Evolutionary conservation across 164 flowering plant species (phyloP).

Genomic region (Paratinospora sagittata): DNA sequence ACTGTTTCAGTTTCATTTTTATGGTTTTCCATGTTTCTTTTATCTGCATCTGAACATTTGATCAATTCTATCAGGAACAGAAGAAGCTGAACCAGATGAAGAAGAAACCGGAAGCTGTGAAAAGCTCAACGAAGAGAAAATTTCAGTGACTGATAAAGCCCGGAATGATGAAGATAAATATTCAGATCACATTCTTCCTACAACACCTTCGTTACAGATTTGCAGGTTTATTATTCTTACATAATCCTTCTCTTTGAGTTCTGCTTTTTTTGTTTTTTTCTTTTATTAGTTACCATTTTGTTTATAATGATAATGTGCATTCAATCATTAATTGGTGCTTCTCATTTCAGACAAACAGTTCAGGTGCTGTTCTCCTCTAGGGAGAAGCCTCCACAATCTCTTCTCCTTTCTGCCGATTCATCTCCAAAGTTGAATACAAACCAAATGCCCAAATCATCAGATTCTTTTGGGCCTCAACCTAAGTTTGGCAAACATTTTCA

Average conservation of each 20-base stretch:
- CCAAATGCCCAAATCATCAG: slow-evolving; percentile 30
- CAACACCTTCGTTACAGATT: slow-evolving; percentile 35
- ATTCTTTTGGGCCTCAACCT: slow-evolving; percentile 30
- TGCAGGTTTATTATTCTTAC: slow-evolving; percentile 32
- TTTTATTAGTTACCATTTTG: too few relatives aligned
- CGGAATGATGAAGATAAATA: slow-evolving; percentile 39
- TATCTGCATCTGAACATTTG: slow-evolving; percentile 24
- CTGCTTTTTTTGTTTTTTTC: slow-evolving; percentile 3
- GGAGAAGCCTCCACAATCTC: slow-evolving; percentile 46
- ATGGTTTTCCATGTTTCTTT: background rate
- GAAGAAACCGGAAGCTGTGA: slow-evolving; percentile 45
- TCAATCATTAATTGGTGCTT: slow-evolving; percentile 10
- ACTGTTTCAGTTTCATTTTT: too few relatives aligned
- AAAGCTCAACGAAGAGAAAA: slow-evolving; percentile 27
- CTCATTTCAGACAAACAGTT: slow-evolving; percentile 36
- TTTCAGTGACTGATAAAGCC: slow-evolving; percentile 26
- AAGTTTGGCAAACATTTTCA: slow-evolving; percentile 43
- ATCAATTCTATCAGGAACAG: slow-evolving; percentile 29
- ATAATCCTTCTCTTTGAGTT: background rate
- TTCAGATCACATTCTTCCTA: slow-evolving; percentile 31
- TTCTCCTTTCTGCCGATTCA: slow-evolving; percentile 29
- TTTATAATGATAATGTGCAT: background rate
- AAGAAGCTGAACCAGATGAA: slow-evolving; percentile 42
- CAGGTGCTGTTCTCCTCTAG: slow-evolving; percentile 44
- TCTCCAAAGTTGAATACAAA: slow-evolving; percentile 27